Evolutionary conservation across 1,284 basidiomycete species (phyloP).

Genomic region (Exobasidium cylindrosporum): DNA sequence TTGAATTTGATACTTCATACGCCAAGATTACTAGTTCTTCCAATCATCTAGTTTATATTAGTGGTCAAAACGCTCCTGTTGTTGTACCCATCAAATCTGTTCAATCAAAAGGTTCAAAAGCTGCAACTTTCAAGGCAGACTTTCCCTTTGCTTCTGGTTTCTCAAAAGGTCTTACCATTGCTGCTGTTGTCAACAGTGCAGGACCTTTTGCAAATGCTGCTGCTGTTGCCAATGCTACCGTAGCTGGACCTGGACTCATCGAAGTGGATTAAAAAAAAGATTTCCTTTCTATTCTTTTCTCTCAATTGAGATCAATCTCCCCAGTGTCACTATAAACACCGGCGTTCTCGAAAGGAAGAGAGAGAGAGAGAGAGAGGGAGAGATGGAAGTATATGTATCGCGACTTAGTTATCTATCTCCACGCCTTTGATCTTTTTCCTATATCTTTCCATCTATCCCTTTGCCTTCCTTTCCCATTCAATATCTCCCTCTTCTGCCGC

Average conservation of each 20-base stretch:
- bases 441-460: too few relatives aligned
- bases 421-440: too few relatives aligned
- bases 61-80: constrained; percentile 23
- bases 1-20: constrained; percentile 13
- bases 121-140: constrained; percentile 18
- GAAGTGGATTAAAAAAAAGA: constrained; percentile 12
- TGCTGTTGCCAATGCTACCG: constrained; percentile 18
- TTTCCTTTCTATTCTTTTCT: not conserved
- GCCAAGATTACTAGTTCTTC: not conserved
- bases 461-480: too few relatives aligned
- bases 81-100: constrained; percentile 18
- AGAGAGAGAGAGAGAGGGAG: too few relatives aligned
- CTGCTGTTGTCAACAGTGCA: constrained; percentile 17
- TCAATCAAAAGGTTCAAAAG: constrained; percentile 3
- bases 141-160: constrained; percentile 23
- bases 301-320: too few relatives aligned
- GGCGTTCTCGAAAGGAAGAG: too few relatives aligned
- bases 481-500: too few relatives aligned
- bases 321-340: too few relatives aligned
- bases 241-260: constrained; percentile 17
- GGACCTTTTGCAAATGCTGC: constrained; percentile 15
- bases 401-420: too few relatives aligned
- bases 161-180: constrained; percentile 24
- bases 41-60: constrained; percentile 23
- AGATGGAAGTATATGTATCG: too few relatives aligned